Evolutionary conservation across 306 rosid genomes (phyloP), one percentile per base, ranked within the genome.

Genomic region (Elaeagnus macrophylla): DNA sequence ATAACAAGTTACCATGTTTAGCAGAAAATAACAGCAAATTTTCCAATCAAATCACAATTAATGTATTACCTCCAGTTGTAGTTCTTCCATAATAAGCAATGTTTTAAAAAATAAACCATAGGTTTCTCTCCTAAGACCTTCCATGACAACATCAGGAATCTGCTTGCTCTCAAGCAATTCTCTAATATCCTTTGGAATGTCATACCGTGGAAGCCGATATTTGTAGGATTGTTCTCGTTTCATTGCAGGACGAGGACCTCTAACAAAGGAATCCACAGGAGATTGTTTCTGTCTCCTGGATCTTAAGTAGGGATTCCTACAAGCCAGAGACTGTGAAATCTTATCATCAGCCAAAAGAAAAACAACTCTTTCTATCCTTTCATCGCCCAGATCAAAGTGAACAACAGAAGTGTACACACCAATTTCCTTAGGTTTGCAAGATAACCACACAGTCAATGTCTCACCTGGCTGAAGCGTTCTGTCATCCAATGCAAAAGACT

Each of bases 281-380:
- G 74, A 51, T 37, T 79, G 79, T n/a, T 79, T 79, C 75, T 80
- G 84, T 61, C 35, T 87, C 46, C 60, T 70, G 59, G 64, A 66
- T 72, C 59, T 87, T 37, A 83, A 65, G 59, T 80, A 91, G 37
- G 89, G 95, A 54, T 57, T 77, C 10, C 51, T 67, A 44, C 95
- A 51, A 72, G 70, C 83, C 78, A 91, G 66, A 16, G 89, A 76
- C 48, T 71, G 81, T 12, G 99, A 82, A 37, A 91, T 75, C 51
- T 78, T 84, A 77, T 91, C 93, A 65, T 91, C 96, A 54, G 62
- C 93, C 64, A 91, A 65, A 72, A 91, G 85, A 54, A 91, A 80
- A 53, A 78, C 94, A 15, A 75, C 72, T 58, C 99, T 75, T 77
- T 91, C 99, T 40, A 84, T 78, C 63, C 54, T 66, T 1, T 69